Percentiles rank a stretch among this genome's conserved stretches.
These are phyloP conservation scores for Leishmania guyanensis DNA, from an alignment of 208 protist species.

Conservation along the genomic window DNA sequence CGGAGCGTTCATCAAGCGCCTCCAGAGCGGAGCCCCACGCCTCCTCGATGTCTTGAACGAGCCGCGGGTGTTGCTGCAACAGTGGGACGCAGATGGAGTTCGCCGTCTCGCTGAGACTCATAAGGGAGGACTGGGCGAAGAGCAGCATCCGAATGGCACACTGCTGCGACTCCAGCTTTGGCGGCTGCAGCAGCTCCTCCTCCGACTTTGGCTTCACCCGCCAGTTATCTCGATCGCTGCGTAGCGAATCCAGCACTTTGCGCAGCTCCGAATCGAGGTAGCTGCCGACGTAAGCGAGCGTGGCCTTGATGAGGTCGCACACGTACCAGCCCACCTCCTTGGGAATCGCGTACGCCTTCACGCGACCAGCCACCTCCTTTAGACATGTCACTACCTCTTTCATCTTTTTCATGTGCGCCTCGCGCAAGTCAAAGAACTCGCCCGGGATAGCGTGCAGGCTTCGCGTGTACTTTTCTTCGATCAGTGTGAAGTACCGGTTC, in stretches of 20 bases:
- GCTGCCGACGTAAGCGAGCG: conserved; percentile 48
- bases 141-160: conserved; percentile 87
- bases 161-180: conserved; percentile 74
- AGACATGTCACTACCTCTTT: conserved; percentile 69
- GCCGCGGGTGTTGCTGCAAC: conserved; percentile 50
- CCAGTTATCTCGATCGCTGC: conserved; percentile 75
- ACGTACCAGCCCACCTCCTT: conserved; percentile 52
- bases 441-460: conserved; percentile 70
- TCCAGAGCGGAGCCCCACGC: conserved; percentile 49
- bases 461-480: conserved; percentile 84
- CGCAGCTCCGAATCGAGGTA: conserved; percentile 74
- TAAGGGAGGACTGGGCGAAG: conserved; percentile 81
- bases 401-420: conserved; percentile 86
- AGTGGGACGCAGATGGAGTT: conserved; percentile 53
- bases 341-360: conserved; percentile 58
- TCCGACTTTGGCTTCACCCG: conserved; percentile 63
- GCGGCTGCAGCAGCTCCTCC: conserved; percentile 64
- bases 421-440: conserved; percentile 75
- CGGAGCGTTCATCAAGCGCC: conserved; percentile 61
- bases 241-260: conserved; percentile 71
- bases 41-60: conserved; percentile 63
- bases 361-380: conserved; percentile 59
- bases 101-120: conserved; percentile 67
- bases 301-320: conserved; percentile 52
- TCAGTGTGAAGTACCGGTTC: conserved; percentile 61